Evolutionary conservation across 78 protist species (phyloP), one percentile per base, ranked within the genome.

Genomic region (Tieghemostelium lacteum): DNA sequence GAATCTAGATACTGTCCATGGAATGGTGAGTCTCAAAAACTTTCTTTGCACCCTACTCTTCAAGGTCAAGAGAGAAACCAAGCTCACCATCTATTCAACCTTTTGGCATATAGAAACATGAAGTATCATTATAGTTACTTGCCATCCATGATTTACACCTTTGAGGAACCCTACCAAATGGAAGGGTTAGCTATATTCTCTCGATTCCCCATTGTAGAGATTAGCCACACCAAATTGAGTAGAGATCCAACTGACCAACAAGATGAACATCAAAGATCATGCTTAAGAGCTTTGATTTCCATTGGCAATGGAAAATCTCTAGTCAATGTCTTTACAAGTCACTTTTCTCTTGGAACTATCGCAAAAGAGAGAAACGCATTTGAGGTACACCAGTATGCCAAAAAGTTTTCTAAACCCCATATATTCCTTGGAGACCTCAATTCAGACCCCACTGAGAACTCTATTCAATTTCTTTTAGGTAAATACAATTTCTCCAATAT

Each of bases 111-210:
- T 19, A 31, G 62, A 33, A 80, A 80, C 28, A 14, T 28, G 19
- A 80, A 80, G 20, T 80, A 80, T 55, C 63, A 80, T n/a, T 80
- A 52, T 22, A 31, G 19, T 16, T 80, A 40, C 26, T 10, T 57
- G 26, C 88, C 88, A 36, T 80, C 88, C 14, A 80, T 80, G 88
- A 50, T 80, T 0, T 80, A 80, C 55, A 17, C 45, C 6, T 52
- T 37, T 12, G 36, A 58, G n/a, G 26, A 36, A 1, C 52, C 50
- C 12, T 8, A 66, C 4, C 75, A 77, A 64, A 64, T 42, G 31
- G 88, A 80, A 67, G 88, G 88, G 19, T 67, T 80, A 40, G 75
- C 77, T 3, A 55, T 80, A 8, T 71, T 80, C 26, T 80, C 88
- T 14, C 65, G 67, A 57, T 33, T 66, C 29, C 57, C 52, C 14